phyloP scores from a whole-genome alignment of 2,329 filamentous ascomycete species.

The Aspergillus pseudotamarii region DNA sequence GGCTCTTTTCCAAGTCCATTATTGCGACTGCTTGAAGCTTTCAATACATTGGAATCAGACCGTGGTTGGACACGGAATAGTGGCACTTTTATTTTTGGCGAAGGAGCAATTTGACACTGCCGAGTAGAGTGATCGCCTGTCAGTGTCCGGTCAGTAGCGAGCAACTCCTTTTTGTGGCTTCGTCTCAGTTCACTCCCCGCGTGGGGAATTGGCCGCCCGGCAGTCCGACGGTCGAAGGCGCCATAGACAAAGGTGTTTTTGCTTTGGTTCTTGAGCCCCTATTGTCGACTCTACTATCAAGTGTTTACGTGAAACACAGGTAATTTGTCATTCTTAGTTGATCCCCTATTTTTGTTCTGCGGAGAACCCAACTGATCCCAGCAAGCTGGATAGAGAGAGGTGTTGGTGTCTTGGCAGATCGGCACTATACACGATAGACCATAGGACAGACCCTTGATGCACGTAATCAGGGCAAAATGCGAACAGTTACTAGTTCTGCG shows the following conservation, averaged over 20 bases:
- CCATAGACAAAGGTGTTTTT: background rate
- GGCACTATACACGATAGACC: background rate
- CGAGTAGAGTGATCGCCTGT: background rate
- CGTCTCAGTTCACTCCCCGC: background rate
- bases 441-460: conserved; percentile 3
- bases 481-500: background rate
- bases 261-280: background rate
- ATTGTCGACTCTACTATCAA: background rate
- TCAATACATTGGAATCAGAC: background rate
- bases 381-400: conserved; percentile 3
- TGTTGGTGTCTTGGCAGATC: conserved; percentile 2
- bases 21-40: background rate
- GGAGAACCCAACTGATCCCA: background rate
- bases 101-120: conserved; percentile 1
- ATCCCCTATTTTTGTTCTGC: conserved; percentile 9
- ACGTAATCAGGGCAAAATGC: background rate
- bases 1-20: background rate
- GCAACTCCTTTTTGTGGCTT: background rate
- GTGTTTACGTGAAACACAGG: conserved; percentile 3
- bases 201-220: background rate
- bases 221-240: background rate
- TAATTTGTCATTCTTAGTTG: conserved; percentile 7
- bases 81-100: background rate
- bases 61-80: background rate
- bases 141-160: background rate